Evolutionary conservation across 768 basidiomycete genomes (phyloP).

Genomic region (Plicaturopsis crispa): DNA sequence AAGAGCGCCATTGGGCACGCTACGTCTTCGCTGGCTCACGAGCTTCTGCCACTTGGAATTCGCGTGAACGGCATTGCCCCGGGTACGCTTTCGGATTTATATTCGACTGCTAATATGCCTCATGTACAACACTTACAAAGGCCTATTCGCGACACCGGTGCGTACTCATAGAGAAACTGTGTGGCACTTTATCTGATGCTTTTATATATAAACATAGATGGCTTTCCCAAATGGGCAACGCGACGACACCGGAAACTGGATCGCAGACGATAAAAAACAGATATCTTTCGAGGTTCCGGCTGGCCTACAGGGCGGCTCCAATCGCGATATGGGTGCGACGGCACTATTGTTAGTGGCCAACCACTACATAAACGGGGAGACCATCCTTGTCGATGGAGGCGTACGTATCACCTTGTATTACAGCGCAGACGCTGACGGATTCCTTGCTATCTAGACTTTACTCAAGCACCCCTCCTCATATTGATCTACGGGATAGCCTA

Average conservation of each 20-base stretch:
- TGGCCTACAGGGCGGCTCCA: constrained; percentile 16
- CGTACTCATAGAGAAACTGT: too few relatives aligned
- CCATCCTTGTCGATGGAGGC: constrained; percentile 26
- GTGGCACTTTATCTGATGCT: too few relatives aligned
- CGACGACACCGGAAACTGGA: background rate
- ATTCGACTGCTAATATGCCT: background rate
- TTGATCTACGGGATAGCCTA: constrained; percentile 1
- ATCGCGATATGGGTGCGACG: constrained; percentile 22
- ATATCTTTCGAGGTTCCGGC: constrained; percentile 19
- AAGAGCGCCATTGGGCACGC: constrained; percentile 27
- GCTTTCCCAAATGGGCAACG: background rate
- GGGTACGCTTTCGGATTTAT: constrained; percentile 10
- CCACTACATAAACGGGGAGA: constrained; percentile 27
- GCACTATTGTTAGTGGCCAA: constrained; percentile 25
- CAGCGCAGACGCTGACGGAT: background rate
- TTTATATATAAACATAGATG: too few relatives aligned
- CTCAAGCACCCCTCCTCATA: constrained; percentile 16
- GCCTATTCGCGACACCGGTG: constrained; percentile 25
- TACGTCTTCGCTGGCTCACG: constrained; percentile 24
- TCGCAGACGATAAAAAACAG: constrained; percentile 1
- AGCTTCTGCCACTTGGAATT: constrained; percentile 24
- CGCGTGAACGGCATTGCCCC: constrained; percentile 27
- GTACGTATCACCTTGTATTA: constrained; percentile 12
- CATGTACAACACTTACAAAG: constrained; percentile 6
- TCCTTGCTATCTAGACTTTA: constrained; percentile 7